These are phyloP conservation scores for Pilaira anomala DNA, from an alignment of 192 early-diverging fungal genomes.

Conservation along the genomic window DNA sequence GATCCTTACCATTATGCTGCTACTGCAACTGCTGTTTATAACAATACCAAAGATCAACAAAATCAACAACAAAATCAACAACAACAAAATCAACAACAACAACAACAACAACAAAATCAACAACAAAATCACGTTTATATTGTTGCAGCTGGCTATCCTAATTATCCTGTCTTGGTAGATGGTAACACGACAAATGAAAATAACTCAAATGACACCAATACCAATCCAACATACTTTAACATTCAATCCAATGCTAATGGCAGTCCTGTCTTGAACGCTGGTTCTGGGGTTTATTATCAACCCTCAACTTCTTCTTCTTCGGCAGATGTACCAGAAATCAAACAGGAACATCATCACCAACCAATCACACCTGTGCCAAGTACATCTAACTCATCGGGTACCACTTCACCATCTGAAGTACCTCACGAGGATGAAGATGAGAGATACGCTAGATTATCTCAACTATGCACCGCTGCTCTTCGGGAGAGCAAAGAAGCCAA, in stretches of 20 bases:
- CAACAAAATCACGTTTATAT: not conserved
- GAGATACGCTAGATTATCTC: constrained; percentile 19
- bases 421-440: constrained; percentile 19
- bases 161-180: constrained; percentile 16
- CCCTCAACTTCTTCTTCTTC: no score
- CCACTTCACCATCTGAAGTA: constrained; percentile 28
- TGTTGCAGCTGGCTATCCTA: not conserved
- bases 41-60: no score
- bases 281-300: no score
- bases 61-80: no score
- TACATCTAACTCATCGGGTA: constrained; percentile 20
- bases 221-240: no score
- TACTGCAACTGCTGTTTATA: not conserved
- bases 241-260: no score
- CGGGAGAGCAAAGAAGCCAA: not conserved
- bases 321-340: not conserved
- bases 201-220: no score
- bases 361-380: constrained; percentile 36
- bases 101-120: not conserved
- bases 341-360: constrained; percentile 11
- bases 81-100: no score
- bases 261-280: no score
- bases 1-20: constrained; percentile 18
- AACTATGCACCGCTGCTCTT: constrained; percentile 26
- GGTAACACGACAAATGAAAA: no score